Evolutionary conservation across 2,329 filamentous ascomycete genomes (phyloP).

Genomic region (Aspergillus phoenicis): DNA sequence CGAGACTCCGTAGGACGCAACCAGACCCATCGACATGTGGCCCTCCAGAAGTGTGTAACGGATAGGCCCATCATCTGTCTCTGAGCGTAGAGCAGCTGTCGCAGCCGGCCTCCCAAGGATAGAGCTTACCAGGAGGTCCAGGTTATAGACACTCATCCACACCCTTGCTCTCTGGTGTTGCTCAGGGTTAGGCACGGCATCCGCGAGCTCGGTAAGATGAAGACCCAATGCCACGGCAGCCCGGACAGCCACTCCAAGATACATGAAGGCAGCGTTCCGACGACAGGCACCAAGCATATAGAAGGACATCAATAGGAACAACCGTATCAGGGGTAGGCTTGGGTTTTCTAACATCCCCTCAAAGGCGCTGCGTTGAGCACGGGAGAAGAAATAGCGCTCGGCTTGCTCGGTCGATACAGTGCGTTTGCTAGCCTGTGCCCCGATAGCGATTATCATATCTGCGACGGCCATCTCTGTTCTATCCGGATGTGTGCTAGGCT

Average conservation of each 20-base stretch:
- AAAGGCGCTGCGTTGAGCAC: constrained; percentile 53
- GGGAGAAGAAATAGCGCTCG: constrained; percentile 49
- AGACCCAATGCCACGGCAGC: constrained; percentile 61
- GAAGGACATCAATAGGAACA: constrained; percentile 60
- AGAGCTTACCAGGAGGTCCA: constrained; percentile 53
- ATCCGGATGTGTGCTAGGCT: constrained; percentile 19
- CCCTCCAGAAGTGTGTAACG: constrained; percentile 25
- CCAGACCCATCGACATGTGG: constrained; percentile 35
- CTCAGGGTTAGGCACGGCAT: neutral
- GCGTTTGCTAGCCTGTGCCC: constrained; percentile 51
- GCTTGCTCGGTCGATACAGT: constrained; percentile 32
- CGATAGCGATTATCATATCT: constrained; percentile 56
- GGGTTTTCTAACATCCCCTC: constrained; percentile 57
- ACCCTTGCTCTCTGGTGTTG: constrained; percentile 39
- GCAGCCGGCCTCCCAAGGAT: constrained; percentile 51
- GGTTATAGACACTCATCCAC: constrained; percentile 52
- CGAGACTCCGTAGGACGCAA: constrained; percentile 48
- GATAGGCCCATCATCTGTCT: constrained; percentile 26
- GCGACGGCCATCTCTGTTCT: constrained; percentile 33
- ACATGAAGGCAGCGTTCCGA: constrained; percentile 65
- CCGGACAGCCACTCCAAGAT: constrained; percentile 61
- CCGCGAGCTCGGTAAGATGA: constrained; percentile 46
- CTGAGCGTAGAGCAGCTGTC: constrained; percentile 30
- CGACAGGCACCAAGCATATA: constrained; percentile 63
- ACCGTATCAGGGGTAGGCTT: constrained; percentile 55